Evolutionary conservation across 2,329 filamentous ascomycete species (phyloP).

Genomic region (Juglanconis sp.): DNA sequence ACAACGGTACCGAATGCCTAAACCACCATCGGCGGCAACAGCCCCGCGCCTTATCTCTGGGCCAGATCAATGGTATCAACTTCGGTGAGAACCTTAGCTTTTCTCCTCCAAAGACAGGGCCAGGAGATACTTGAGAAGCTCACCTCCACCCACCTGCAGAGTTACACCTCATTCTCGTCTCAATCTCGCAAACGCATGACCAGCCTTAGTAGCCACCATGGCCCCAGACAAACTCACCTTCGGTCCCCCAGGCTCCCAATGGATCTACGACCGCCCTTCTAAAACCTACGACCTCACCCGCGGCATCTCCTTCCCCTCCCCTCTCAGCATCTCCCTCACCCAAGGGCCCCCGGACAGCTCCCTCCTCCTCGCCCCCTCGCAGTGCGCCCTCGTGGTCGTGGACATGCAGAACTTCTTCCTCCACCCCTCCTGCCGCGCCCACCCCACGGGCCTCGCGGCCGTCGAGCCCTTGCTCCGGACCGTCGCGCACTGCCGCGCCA

Average conservation of each 20-base stretch:
- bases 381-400: conserved; percentile 47
- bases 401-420: conserved; percentile 55
- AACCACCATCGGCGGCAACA: not conserved
- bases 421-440: conserved; percentile 36
- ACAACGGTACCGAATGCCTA: not conserved
- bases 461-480: conserved; percentile 38
- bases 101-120: not conserved
- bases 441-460: conserved; percentile 39
- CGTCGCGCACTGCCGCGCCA: conserved; percentile 42
- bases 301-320: conserved; percentile 1
- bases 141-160: not conserved
- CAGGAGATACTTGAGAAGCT: not conserved
- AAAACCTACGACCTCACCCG: conserved; percentile 30
- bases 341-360: conserved; percentile 26
- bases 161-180: not conserved
- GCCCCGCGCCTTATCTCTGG: conserved; percentile 6
- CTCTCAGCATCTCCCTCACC: conserved; percentile 25
- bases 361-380: conserved; percentile 36
- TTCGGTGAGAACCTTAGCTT: not conserved
- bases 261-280: conserved; percentile 27
- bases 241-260: conserved; percentile 29
- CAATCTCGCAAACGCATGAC: not conserved
- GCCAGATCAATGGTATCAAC: not conserved
- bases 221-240: conserved; percentile 21
- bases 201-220: not conserved